phyloP scores from a whole-genome alignment of 257 asterid genomes.

The Cinchona pubescens region DNA sequence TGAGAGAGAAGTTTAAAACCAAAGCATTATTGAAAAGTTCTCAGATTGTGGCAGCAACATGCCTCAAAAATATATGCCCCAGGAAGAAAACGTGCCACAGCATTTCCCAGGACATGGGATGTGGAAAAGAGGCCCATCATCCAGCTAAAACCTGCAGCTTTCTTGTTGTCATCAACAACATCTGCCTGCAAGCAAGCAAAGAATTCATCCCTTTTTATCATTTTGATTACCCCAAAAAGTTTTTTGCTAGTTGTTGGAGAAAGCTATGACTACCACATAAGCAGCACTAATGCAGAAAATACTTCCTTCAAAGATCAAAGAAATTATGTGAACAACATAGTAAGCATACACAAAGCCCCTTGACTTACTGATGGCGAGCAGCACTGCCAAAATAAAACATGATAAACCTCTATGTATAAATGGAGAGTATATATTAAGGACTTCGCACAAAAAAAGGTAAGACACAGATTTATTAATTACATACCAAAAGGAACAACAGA shows the following conservation, averaged over 20 bases:
- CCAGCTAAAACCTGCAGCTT: conserved; percentile 87
- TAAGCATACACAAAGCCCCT: conserved; percentile 77
- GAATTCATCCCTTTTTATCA: neutral
- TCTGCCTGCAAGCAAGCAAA: conserved; percentile 65
- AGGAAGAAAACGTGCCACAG: conserved; percentile 82
- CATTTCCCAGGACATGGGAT: conserved; percentile 81
- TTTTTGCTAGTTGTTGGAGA: conserved; percentile 11
- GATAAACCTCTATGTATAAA: neutral
- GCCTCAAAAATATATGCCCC: conserved; percentile 66
- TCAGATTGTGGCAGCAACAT: conserved; percentile 21
- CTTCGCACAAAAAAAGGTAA: neutral
- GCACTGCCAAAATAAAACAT: conserved; percentile 46
- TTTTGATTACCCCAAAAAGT: conserved; percentile 6
- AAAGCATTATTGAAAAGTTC: neutral
- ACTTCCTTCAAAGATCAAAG: conserved; percentile 82
- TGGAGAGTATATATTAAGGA: neutral
- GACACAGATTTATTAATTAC: too few relatives aligned
- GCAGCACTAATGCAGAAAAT: conserved; percentile 87
- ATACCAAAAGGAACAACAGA: conserved; percentile 77
- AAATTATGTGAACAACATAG: conserved; percentile 63
- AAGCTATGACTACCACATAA: conserved; percentile 69
- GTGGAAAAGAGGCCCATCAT: conserved; percentile 86
- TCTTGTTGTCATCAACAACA: conserved; percentile 53
- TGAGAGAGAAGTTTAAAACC: conserved; percentile 1
- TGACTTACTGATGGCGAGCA: conserved; percentile 73